Evolutionary conservation across 2,329 filamentous ascomycete genomes (phyloP), one percentile per base, ranked within the genome.

Genomic region (Alternaria alternata): DNA sequence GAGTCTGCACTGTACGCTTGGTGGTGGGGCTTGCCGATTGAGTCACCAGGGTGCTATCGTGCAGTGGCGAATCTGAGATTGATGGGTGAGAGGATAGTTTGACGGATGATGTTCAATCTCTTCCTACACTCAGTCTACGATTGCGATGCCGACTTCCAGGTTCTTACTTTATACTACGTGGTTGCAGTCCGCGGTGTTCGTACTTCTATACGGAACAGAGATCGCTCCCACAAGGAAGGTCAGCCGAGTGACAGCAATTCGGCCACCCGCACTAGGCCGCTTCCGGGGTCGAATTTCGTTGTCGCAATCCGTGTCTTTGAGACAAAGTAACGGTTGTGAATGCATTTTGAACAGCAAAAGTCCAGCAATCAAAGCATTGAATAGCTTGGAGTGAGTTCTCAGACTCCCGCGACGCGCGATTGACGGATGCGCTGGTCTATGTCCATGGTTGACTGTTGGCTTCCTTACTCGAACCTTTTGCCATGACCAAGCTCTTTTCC

Each of bases 11-110:
- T 48, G 20, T 47, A 43, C 42, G n/a, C 48, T 57, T 16, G n/a
- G 36, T 42, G 39, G 57, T 60, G 54, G 58, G 58, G 58, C 54
- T 53, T 49, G 38, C 38, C 57, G 52, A 46, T 57, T 57, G 58
- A 61, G 34, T 57, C 58, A 61, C 58, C 48, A 38, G 28, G 18
- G 22, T 38, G 22, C 20, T 57, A 53, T 57, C 32, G 53, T 43
- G 22, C 34, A 47, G 49, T 18, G 36, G 28, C 36, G 34, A 41
- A 48, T 48, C 32, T 14, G 34, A 41, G 34, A 30, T 41, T 51
- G 22, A 28, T 7, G 22, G n/a, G 22, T 41, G n/a, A 20, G 16
- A 30, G 4, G 6, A n/a, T 24, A 7, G 7, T 24, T 14, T 9
- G 14, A 38, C 5, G 9, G 5, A 1, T n/a, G 8, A 16, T 18